Evolutionary conservation across 805 yeast genomes (phyloP).

Genomic region (Candida ipomoeae): DNA sequence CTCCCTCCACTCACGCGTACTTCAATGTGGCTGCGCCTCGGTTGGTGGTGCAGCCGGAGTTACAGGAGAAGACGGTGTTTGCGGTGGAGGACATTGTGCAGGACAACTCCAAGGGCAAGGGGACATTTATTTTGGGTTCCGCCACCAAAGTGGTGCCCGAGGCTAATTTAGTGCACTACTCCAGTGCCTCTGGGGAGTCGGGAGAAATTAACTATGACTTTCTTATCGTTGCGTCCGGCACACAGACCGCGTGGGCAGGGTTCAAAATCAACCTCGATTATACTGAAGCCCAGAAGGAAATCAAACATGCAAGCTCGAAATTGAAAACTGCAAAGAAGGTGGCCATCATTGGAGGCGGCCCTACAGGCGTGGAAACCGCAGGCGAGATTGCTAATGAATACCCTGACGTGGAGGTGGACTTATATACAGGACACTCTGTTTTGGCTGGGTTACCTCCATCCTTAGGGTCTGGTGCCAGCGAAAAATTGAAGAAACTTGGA

Average conservation of each 20-base stretch:
- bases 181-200: constrained; percentile 4
- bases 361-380: constrained; percentile 36
- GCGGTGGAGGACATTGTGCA: constrained; percentile 19
- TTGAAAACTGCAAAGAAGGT: constrained; percentile 23
- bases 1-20: constrained; percentile 24
- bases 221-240: constrained; percentile 35
- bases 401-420: constrained; percentile 19
- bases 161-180: constrained; percentile 16
- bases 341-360: constrained; percentile 40
- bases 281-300: constrained; percentile 15
- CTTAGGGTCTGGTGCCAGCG: constrained; percentile 7
- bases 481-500: constrained; percentile 11
- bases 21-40: constrained; percentile 31
- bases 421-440: constrained; percentile 19
- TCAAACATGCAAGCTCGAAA: constrained; percentile 15
- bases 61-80: constrained; percentile 15
- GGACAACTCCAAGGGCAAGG: constrained; percentile 14
- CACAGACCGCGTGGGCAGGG: constrained; percentile 19
- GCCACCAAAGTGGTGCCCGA: constrained; percentile 27
- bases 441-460: constrained; percentile 3
- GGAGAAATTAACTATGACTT: constrained; percentile 23
- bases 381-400: constrained; percentile 30
- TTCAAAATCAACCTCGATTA: constrained; percentile 24
- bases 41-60: constrained; percentile 25
- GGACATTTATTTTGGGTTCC: constrained; percentile 22